phyloP scores from a whole-genome alignment of 805 yeast genomes.

The Grigorovia yakushimaensis region DNA sequence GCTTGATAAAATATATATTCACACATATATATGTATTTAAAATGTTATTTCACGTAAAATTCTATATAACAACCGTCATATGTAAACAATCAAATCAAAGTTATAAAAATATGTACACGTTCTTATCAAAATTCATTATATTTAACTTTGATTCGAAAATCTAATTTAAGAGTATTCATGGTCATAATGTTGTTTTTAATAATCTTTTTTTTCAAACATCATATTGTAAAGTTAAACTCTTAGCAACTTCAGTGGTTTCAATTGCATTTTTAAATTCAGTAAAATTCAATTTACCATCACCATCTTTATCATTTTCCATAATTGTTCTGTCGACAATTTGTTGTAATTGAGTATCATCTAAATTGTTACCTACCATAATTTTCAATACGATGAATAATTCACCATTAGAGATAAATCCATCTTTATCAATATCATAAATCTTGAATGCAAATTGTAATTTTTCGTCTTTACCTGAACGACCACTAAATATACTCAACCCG shows the following conservation, averaged over 20 bases:
- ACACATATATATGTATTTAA: no score
- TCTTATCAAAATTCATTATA: no score
- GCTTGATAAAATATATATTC: no score
- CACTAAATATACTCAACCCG: slow-evolving; percentile 79
- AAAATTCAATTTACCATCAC: slow-evolving; percentile 77
- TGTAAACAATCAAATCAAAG: no score
- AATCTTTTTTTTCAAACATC: slow-evolving; percentile 15
- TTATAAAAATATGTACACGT: no score
- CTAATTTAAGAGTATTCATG: no score
- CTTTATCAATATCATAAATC: slow-evolving; percentile 91
- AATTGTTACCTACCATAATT: slow-evolving; percentile 92
- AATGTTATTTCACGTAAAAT: no score
- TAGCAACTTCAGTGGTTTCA: slow-evolving; percentile 47
- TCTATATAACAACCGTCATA: no score
- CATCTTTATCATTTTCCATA: slow-evolving; percentile 82
- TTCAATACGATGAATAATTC: slow-evolving; percentile 85
- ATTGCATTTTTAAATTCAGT: slow-evolving; percentile 73
- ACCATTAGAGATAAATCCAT: slow-evolving; percentile 91
- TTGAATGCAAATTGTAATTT: slow-evolving; percentile 83
- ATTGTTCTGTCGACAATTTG: slow-evolving; percentile 96
- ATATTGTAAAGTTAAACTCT: slow-evolving; percentile 44
- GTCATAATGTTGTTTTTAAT: no score
- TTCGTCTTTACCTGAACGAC: slow-evolving; percentile 70
- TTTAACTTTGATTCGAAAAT: no score
- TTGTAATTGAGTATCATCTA: slow-evolving; percentile 80